Evolutionary conservation across 306 rosid genomes (phyloP).

Genomic region (Sicyos edulis): DNA sequence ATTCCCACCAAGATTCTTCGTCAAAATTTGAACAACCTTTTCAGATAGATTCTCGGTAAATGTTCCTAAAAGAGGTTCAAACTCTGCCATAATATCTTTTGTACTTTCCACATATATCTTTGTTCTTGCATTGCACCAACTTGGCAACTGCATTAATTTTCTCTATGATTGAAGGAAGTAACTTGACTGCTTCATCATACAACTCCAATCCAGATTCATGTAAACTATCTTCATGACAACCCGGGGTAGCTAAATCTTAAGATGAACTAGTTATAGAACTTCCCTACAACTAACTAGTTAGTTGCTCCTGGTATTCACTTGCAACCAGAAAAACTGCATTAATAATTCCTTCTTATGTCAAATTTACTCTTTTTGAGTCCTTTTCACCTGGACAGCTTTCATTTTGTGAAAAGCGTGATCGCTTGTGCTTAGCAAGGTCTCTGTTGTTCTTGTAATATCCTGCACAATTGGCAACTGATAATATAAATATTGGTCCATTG

Average conservation of each 20-base stretch:
- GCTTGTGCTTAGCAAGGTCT: conserved; percentile 21
- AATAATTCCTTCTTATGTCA: conserved; percentile 19
- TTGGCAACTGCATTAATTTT: conserved; percentile 44
- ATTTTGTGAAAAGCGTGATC: conserved; percentile 10
- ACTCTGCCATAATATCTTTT: conserved; percentile 18
- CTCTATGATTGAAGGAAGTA: conserved; percentile 45
- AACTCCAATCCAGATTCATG: conserved; percentile 32
- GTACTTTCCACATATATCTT: conserved; percentile 24
- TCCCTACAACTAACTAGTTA: conserved; percentile 43
- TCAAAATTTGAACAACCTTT: conserved; percentile 17
- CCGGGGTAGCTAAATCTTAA: conserved; percentile 23
- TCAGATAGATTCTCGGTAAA: conserved; percentile 10
- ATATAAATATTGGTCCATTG: not conserved
- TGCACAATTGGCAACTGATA: conserved; percentile 11
- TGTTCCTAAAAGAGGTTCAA: conserved; percentile 19
- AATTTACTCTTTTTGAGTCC: conserved; percentile 24
- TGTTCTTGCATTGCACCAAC: conserved; percentile 37
- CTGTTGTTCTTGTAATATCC: conserved; percentile 11
- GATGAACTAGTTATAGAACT: conserved; percentile 39
- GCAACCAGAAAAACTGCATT: conserved; percentile 17
- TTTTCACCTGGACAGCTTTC: conserved; percentile 26
- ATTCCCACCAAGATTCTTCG: conserved; percentile 8
- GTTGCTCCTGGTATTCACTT: conserved; percentile 30
- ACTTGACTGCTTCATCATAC: conserved; percentile 37
- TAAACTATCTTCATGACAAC: conserved; percentile 30